These are phyloP conservation scores for Solanum tacnaense DNA, from an alignment of 257 asterid species.

Conservation along the genomic window DNA sequence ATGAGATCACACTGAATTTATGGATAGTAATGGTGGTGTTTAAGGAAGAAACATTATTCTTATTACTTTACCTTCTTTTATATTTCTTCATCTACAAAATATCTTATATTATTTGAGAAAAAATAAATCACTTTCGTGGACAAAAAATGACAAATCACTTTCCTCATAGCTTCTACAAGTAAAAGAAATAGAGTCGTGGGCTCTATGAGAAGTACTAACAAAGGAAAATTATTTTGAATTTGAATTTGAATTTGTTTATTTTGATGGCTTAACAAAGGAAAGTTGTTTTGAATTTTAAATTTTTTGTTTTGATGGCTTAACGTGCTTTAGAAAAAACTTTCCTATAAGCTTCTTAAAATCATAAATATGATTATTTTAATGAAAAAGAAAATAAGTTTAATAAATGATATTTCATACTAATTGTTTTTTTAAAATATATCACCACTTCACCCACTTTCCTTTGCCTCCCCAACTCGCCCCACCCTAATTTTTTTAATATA, in stretches of 20 bases:
- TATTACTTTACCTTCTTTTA: neutral
- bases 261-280: neutral
- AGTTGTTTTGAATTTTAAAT: too few species aligned
- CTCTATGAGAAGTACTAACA: neutral
- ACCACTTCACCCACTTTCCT: neutral
- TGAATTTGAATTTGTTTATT: too few species aligned
- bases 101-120: neutral
- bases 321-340: neutral
- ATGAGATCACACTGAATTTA: neutral
- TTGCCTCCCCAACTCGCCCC: neutral
- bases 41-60: neutral
- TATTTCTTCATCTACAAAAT: neutral
- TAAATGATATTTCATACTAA: neutral
- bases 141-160: neutral
- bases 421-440: neutral
- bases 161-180: neutral
- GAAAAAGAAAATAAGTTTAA: too few species aligned
- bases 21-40: too few species aligned
- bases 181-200: neutral
- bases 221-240: neutral
- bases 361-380: too few species aligned
- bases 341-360: too few species aligned
- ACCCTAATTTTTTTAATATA: neutral
- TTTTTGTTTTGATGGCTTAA: too few species aligned
- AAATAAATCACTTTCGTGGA: neutral